Percentiles rank a stretch among this genome's conserved stretches.
phyloP scores from a whole-genome alignment of 108 stramenopile species.

The Cyclotella baltica region DNA sequence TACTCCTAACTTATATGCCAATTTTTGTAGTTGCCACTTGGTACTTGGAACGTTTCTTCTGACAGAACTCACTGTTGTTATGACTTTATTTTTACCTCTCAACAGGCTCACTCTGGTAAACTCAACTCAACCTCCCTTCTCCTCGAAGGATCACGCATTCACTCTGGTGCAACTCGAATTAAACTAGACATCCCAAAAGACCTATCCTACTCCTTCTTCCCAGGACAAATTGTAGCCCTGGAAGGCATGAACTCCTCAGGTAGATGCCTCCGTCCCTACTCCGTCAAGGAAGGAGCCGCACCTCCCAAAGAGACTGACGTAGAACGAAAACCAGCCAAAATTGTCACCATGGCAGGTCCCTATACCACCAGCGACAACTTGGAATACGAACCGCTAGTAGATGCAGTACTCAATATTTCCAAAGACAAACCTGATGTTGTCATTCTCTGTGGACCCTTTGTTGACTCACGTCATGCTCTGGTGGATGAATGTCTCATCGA shows the following conservation, averaged over 20 bases:
- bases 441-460: slow-evolving; percentile 95
- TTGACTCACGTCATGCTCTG: slow-evolving; percentile 83
- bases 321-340: slow-evolving; percentile 22
- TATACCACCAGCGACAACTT: slow-evolving; percentile 90
- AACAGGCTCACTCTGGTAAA: slow-evolving; percentile 90
- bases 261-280: slow-evolving; percentile 74
- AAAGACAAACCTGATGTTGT: slow-evolving; percentile 89
- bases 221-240: slow-evolving; percentile 96
- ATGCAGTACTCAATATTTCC: slow-evolving; percentile 74
- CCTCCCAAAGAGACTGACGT: slow-evolving; percentile 61
- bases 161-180: slow-evolving; percentile 85
- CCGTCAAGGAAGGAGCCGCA: slow-evolving; percentile 75
- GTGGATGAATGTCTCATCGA: slow-evolving; percentile 21
- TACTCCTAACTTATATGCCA: no score
- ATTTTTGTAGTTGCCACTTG: no score
- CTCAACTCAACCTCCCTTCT: slow-evolving; percentile 88
- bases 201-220: slow-evolving; percentile 86
- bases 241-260: slow-evolving; percentile 92
- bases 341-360: slow-evolving; percentile 90
- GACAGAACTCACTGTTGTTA: no score
- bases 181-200: slow-evolving; percentile 70
- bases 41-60: no score
- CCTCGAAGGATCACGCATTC: slow-evolving; percentile 90
- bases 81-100: neutral
- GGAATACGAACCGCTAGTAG: slow-evolving; percentile 90